Evolutionary conservation across 31 red algal species (phyloP), one percentile per base, ranked within the genome.

Genomic region (Odonthalia washingtoniensis): DNA sequence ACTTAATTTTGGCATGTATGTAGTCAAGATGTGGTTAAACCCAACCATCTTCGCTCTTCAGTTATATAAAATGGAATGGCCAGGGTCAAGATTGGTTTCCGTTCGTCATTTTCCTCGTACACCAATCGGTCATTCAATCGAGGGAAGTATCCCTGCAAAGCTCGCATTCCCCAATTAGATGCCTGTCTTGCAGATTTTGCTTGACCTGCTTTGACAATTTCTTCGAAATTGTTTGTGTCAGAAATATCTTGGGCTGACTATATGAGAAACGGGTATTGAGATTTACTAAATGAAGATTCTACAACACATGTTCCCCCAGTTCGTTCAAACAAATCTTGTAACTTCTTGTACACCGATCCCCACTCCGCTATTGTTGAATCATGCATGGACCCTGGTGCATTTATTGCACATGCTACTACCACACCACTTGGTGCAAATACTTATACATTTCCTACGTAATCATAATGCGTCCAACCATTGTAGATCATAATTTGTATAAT

Each of bases 171-270:
- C 35, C 74, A 77, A 16, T 77, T 37, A 9, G 74, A 77, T 27
- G 74, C 74, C 38, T 77, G 74, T 38, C 74, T n/a, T 38, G 38
- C 74, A 44, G 74, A 77, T 14, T 72, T 77, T 38, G 74, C 74
- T 77, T 77, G 38, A 9, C 74, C 32, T 37, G 18, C 6, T 26
- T 12, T 17, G 12, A 77, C 40, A 44, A 77, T 4, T 37, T 77
- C 74, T 38, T 38, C 35, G 38, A 46, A 12, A 5, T 9, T 38
- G 14, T 16, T 16, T 18, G 74, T 12, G 9, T 12, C 27, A 16
- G 16, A 27, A 28, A 44, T 6, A 46, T 77, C 74, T 44, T 77
- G 74, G 30, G 21, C 38, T 27, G 74, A 77, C 43, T 77, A 42
- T 6, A 77, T 44, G 5, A 37, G 40, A 46, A 77, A 77, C 40